These are phyloP conservation scores for Cocos nucifera DNA, from an alignment of 176 grass and related monocot genomes.

Conservation along the genomic window DNA sequence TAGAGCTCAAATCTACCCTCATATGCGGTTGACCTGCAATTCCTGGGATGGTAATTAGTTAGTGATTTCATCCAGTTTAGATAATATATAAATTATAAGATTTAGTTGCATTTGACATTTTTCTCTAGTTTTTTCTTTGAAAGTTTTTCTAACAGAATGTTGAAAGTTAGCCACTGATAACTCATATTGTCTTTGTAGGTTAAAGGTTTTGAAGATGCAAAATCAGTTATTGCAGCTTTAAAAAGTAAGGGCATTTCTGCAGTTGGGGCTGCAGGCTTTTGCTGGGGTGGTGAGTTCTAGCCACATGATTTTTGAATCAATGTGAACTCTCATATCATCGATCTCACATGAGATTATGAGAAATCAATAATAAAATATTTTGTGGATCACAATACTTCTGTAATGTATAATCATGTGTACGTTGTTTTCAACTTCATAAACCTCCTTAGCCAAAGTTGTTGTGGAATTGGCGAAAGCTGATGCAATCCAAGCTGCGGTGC, in stretches of 20 bases:
- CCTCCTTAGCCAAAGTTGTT: conserved; percentile 57
- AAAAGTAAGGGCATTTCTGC: conserved; percentile 51
- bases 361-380: not conserved
- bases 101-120: no score
- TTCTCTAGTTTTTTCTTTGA: no score
- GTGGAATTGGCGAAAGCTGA: conserved; percentile 54
- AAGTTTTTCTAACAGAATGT: conserved; percentile 1
- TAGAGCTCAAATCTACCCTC: no score
- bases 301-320: not conserved
- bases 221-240: conserved; percentile 50
- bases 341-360: no score
- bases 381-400: not conserved
- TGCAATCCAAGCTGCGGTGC: conserved; percentile 58
- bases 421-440: no score
- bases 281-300: conserved; percentile 70
- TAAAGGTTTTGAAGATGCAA: conserved; percentile 71
- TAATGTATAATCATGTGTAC: not conserved
- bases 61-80: no score
- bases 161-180: not conserved
- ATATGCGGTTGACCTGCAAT: no score
- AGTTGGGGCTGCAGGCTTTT: conserved; percentile 77
- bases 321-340: no score
- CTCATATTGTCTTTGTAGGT: conserved; percentile 17
- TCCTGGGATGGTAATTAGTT: no score
- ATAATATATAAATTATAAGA: no score